Evolutionary conservation across 495 filamentous ascomycete species (phyloP).

Genomic region (Trichocladium antarcticum): DNA sequence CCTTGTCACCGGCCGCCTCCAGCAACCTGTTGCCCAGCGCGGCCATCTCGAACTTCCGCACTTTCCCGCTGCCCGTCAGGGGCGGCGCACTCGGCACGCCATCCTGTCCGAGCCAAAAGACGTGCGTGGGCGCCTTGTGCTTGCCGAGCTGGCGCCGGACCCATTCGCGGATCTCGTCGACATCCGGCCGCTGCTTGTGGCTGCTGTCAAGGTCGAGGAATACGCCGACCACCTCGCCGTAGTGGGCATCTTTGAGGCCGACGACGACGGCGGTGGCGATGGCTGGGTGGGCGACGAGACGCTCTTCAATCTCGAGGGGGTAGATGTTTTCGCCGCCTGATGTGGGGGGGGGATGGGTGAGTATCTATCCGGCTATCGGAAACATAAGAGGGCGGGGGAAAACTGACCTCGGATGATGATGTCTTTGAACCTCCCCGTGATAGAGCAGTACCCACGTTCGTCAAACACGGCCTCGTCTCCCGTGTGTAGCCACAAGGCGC

Average conservation of each 20-base stretch:
- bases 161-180: conserved; percentile 48
- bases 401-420: conserved; percentile 47
- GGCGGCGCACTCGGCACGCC: conserved; percentile 47
- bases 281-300: conserved; percentile 46
- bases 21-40: conserved; percentile 44
- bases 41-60: conserved; percentile 56
- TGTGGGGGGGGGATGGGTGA: not conserved
- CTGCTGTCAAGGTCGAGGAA: conserved; percentile 38
- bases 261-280: conserved; percentile 50
- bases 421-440: conserved; percentile 56
- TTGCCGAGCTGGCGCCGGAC: conserved; percentile 48
- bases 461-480: conserved; percentile 62
- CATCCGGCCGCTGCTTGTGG: conserved; percentile 26
- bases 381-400: not conserved
- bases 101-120: conserved; percentile 55
- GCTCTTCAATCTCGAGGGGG: conserved; percentile 60
- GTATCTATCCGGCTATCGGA: not conserved
- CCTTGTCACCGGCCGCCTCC: conserved; percentile 18
- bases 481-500: conserved; percentile 54
- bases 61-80: conserved; percentile 60
- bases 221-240: conserved; percentile 57
- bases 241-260: conserved; percentile 50
- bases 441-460: conserved; percentile 50
- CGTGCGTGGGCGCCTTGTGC: conserved; percentile 55
- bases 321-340: conserved; percentile 52